phyloP scores from a whole-genome alignment of 768 basidiomycete species.

The Dentipellis sp. region DNA sequence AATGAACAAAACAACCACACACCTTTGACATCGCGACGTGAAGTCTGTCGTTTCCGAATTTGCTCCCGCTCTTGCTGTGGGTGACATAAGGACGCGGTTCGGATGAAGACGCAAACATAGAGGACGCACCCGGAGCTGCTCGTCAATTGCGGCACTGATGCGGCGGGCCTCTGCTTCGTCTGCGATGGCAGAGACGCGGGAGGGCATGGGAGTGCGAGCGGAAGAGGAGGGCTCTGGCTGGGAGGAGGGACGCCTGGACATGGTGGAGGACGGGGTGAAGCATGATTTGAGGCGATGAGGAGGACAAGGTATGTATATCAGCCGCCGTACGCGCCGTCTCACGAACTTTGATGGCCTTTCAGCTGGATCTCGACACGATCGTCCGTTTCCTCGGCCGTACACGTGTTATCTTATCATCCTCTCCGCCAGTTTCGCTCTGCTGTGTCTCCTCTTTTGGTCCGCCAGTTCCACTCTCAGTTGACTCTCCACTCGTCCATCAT shows the following conservation, averaged over 20 bases:
- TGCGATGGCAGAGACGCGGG: conserved; percentile 10
- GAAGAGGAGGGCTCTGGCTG: neutral
- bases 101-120: too few species aligned
- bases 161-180: conserved; percentile 36
- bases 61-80: conserved; percentile 36
- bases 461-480: too few species aligned
- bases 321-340: neutral
- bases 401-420: too few species aligned
- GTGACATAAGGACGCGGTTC: neutral
- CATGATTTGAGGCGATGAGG: neutral
- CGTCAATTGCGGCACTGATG: conserved; percentile 45
- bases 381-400: too few species aligned
- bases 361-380: too few species aligned
- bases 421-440: too few species aligned
- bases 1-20: conserved; percentile 1
- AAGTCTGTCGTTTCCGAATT: conserved; percentile 34
- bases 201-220: neutral
- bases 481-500: too few species aligned
- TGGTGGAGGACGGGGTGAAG: neutral
- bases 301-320: neutral
- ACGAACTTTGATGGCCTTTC: neutral
- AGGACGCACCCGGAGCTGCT: conserved; percentile 39
- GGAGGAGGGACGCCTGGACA: neutral
- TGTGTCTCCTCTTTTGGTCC: too few species aligned
- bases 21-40: conserved; percentile 48